phyloP scores from a whole-genome alignment of 148 eudicot species.

The Diospyros lotus region DNA sequence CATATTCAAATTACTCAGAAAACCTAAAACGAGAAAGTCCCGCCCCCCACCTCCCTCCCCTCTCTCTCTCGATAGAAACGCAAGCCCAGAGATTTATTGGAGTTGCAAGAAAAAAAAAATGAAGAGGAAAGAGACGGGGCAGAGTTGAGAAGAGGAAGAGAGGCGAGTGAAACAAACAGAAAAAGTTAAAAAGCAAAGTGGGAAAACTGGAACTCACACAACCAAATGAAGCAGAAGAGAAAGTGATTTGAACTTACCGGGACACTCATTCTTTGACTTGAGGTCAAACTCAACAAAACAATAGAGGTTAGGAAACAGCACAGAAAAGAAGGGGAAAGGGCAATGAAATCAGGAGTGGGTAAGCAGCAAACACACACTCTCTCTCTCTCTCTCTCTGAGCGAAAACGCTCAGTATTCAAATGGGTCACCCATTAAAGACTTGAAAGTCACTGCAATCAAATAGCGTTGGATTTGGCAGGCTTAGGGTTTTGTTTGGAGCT shows the following conservation, averaged over 20 bases:
- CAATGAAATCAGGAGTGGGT: neutral
- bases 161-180: neutral
- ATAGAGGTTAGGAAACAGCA: neutral
- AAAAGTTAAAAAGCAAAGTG: neutral
- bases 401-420: neutral
- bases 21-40: constrained; percentile 5
- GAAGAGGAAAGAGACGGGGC: neutral
- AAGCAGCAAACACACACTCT: neutral
- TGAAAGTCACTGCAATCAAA: neutral
- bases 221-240: neutral
- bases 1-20: constrained; percentile 1
- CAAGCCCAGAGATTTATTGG: too few relatives aligned
- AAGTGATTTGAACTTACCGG: constrained; percentile 1
- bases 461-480: neutral
- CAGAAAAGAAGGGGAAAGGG: neutral
- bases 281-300: neutral
- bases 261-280: constrained; percentile 11
- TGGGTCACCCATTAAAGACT: neutral
- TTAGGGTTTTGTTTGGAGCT: neutral
- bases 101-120: too few relatives aligned
- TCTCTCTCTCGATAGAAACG: neutral
- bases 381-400: neutral
- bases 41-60: neutral
- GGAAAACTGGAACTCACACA: constrained; percentile 3
- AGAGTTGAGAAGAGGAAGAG: neutral